Conservation (phyloP, 2,329 filamentous ascomycete genomes). For the Conoideocrella luteorostrata region DNA sequence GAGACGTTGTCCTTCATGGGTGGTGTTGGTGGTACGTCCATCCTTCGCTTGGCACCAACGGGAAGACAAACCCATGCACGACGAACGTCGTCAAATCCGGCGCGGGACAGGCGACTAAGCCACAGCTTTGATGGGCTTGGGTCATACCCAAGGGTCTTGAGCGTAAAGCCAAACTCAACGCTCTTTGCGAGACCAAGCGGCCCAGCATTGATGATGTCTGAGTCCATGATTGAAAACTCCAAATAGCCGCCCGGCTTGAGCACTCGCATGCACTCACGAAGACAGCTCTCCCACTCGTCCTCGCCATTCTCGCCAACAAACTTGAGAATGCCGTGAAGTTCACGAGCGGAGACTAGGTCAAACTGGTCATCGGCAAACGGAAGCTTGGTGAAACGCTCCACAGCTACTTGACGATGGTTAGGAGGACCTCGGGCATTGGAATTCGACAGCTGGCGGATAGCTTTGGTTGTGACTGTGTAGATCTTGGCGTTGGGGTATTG, state of each 20-base stretch:
- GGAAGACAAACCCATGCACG: constrained; percentile 87
- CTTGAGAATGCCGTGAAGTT: constrained; percentile 79
- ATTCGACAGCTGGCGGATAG: constrained; percentile 63
- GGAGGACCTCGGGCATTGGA: constrained; percentile 72
- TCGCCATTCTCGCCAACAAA: constrained; percentile 58
- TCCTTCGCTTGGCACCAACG: constrained; percentile 51
- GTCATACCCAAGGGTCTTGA: constrained; percentile 87
- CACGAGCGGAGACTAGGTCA: constrained; percentile 83
- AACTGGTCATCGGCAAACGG: constrained; percentile 85
- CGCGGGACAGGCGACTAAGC: constrained; percentile 63
- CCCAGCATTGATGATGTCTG: constrained; percentile 81
- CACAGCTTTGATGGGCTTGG: constrained; percentile 76
- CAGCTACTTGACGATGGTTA: constrained; percentile 80
- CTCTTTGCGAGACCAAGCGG: constrained; percentile 73
- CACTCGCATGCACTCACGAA: constrained; percentile 81
- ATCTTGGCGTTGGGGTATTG: constrained; percentile 81
- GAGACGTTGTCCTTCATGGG: constrained; percentile 28
- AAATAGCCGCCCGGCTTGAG: constrained; percentile 90
- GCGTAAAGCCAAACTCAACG: constrained; percentile 85
- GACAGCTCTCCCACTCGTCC: constrained; percentile 83
- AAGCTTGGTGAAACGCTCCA: constrained; percentile 69
- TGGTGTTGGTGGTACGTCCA: constrained; percentile 23
- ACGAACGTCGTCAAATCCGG: constrained; percentile 74
- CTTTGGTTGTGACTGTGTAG: constrained; percentile 77
- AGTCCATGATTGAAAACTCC: constrained; percentile 85